These are phyloP conservation scores for Murraya paniculata DNA, from an alignment of 345 rosid species.

Conservation along the genomic window DNA sequence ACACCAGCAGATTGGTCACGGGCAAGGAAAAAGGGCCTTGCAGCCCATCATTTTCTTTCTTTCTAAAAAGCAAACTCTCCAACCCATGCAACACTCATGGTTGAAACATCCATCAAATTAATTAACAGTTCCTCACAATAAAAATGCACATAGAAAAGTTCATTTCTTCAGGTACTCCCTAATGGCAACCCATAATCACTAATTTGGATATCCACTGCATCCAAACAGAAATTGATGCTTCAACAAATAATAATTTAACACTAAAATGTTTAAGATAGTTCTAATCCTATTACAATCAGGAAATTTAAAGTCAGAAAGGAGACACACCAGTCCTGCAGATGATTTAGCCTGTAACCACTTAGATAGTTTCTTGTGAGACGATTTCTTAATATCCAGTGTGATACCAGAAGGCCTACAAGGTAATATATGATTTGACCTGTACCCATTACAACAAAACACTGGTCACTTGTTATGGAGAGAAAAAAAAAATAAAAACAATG, in stretches of 20 bases:
- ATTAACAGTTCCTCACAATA: not conserved
- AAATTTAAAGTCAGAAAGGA: not conserved
- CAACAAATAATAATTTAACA: not conserved
- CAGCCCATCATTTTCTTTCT: not conserved
- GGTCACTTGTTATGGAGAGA: not conserved
- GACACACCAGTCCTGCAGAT: conserved; percentile 68
- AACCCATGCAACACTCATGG: not conserved
- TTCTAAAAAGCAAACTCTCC: not conserved
- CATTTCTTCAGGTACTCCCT: not conserved
- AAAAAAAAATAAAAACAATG: conserved; percentile 1
- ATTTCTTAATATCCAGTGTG: conserved; percentile 80
- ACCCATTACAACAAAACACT: conserved; percentile 17
- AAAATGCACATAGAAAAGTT: not conserved
- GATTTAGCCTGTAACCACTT: conserved; percentile 96
- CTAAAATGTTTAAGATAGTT: not conserved
- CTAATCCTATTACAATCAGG: not conserved
- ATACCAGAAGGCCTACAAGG: conserved; percentile 86
- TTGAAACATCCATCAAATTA: not conserved
- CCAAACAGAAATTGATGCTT: no score
- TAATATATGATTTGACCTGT: conserved; percentile 86
- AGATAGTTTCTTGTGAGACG: conserved; percentile 89
- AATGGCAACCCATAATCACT: not conserved
- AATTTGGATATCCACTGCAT: not conserved
- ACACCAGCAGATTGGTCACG: not conserved
- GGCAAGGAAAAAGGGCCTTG: not conserved